Evolutionary conservation across 1,284 basidiomycete species (phyloP), one percentile per base, ranked within the genome.

Genomic region (Marasmius tenuissimus): DNA sequence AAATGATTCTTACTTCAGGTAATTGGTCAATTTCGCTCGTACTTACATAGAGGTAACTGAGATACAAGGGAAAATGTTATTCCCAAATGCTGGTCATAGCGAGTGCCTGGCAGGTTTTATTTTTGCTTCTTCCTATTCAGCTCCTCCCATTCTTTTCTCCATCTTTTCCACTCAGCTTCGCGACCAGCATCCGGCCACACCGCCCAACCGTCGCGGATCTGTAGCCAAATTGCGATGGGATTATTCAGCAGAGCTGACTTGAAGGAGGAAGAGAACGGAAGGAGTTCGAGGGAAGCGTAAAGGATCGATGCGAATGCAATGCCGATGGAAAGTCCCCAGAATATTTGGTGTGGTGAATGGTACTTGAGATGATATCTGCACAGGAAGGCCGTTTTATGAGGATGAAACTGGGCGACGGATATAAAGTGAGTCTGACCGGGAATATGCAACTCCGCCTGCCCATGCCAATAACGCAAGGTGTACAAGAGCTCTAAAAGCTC

Each of bases 181-280:
- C 81, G 79, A 8, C 90, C 89, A 27, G 87, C 89, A 72, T 87
- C 92, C 47, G 72, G 65, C 86, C 91, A 95, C 0, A 93, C 79
- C 3, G 80, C 81, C 92, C 93, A 95, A 7, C 91, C 89, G 70
- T 95, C 93, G 54, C 91, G 80, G 38, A 95, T 75, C 40, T 87
- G 83, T 38, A 92, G 73, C 85, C 90, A 94, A 0, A 74, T 76
- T 3, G 81, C 81, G 27, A 93, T 54, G 1, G 87, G 84, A 67
- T 90, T 87, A 1, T 71, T 70, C 22, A 94, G 72, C 22, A 89
- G 59, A 40, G 76, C 77, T 16, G 73, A 68, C 52, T 89, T 85
- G 1, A 80, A 61, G 51, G 71, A 70, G 11, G 87, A 88, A 8
- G 88, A 73, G 2, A 78, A 42, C 0, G 91, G 91, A 27, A 90